Base-by-base conservation (phyloP, 2,329 filamentous ascomycete species). In the Fusarium beomiforme region DNA sequence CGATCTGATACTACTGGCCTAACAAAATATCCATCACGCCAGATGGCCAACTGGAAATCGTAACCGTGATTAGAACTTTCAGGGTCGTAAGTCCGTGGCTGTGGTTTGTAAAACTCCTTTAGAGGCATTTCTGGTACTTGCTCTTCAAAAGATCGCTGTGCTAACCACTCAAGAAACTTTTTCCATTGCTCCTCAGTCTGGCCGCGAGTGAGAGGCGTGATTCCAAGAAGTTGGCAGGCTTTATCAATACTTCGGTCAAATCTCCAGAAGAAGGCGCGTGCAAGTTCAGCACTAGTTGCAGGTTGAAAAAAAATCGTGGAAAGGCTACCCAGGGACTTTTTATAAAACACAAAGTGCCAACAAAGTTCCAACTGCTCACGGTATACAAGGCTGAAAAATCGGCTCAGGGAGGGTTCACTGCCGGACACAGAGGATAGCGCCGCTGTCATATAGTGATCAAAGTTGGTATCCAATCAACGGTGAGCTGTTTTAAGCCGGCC, bases 361-460 rank as follows among this genome's bases (percentile, higher is more conserved):
- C 44, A 3, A 0, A 60, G 58, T 3, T 58, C 37, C 2, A 60
- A 29, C 3, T 60, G 51, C 8, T 60, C 58, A 2, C 17, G n/a
- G 13, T 44, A 58, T 2, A 60, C 12, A 0, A 58, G 54, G 1
- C 4, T 10, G 4, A 60, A 58, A 1, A 60, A 19, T 3, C 17
- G 1, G 5, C 7, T 2, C 1, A 58, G 11, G 3, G 5, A 1
- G 2, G 2, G 8, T 8, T 36, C 3, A 3, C 1, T 13, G 6
- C 4, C 6, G 3, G 4, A 1, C 8, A 10, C 17, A 2, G 3
- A 6, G 1, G 17, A 37, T 57, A n/a, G 8, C 4, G 5, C 16
- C 4, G 5, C 16, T 11, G 8, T 1, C 2, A 60, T 0, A 6
- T 33, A 5, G 16, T 12, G 34, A 17, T 37, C 4, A 16, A 60